Percentiles rank a stretch among this genome's conserved stretches.
phyloP scores from a whole-genome alignment of 2,329 filamentous ascomycete genomes.

The Colletotrichum filicis region DNA sequence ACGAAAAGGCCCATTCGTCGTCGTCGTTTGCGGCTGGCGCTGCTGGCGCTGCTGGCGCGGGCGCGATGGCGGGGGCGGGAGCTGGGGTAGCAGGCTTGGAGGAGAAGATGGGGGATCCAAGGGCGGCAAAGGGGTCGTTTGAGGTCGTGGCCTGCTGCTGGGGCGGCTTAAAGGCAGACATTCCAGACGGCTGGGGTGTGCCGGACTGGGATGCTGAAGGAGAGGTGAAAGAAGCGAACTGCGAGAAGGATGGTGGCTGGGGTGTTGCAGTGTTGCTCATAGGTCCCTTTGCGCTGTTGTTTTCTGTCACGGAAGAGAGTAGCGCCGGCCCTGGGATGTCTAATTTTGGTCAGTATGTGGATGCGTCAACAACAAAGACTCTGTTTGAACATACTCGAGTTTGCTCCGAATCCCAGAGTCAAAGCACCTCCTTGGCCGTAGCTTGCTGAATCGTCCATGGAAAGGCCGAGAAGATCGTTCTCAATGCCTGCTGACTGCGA shows the following conservation, averaged over 20 bases:
- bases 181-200: slow-evolving; percentile 63
- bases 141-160: slow-evolving; percentile 51
- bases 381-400: slow-evolving; percentile 65
- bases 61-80: slow-evolving; percentile 38
- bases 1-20: slow-evolving; percentile 95
- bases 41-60: slow-evolving; percentile 41
- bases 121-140: slow-evolving; percentile 58
- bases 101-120: slow-evolving; percentile 51
- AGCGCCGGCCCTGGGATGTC: slow-evolving; percentile 73
- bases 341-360: slow-evolving; percentile 47
- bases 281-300: slow-evolving; percentile 65
- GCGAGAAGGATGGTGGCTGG: slow-evolving; percentile 61
- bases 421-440: slow-evolving; percentile 85
- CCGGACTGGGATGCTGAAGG: slow-evolving; percentile 62
- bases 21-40: slow-evolving; percentile 66
- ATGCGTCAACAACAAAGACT: background rate
- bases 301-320: slow-evolving; percentile 71
- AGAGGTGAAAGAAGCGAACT: slow-evolving; percentile 66
- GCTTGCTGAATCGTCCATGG: slow-evolving; percentile 73
- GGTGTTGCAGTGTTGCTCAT: slow-evolving; percentile 42
- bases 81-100: slow-evolving; percentile 50
- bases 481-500: slow-evolving; percentile 76
- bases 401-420: slow-evolving; percentile 80
- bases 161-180: slow-evolving; percentile 58
- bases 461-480: slow-evolving; percentile 90